phyloP scores from a whole-genome alignment of 2,329 filamentous ascomycete species.

The Blastomyces gilchristii region DNA sequence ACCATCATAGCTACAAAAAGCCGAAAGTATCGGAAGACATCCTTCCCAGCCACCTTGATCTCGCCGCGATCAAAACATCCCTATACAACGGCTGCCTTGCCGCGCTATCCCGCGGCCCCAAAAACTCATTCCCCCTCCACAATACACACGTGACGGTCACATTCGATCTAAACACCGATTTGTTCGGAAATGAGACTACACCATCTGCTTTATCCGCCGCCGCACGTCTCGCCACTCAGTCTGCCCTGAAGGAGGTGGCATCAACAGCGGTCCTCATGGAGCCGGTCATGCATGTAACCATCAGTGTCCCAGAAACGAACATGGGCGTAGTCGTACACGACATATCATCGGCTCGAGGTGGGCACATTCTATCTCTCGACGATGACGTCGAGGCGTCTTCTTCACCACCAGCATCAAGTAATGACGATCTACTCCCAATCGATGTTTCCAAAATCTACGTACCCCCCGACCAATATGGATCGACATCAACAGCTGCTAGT shows the following conservation, averaged over 20 bases:
- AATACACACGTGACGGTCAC: conserved; percentile 60
- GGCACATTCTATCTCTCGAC: conserved; percentile 62
- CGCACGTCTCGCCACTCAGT: conserved; percentile 56
- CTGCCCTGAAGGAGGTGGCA: conserved; percentile 52
- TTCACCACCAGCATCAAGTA: conserved; percentile 16
- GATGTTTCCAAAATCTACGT: conserved; percentile 71
- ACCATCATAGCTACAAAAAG: conserved; percentile 28
- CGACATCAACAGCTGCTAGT: conserved; percentile 23
- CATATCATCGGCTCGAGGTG: conserved; percentile 61
- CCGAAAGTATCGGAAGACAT: conserved; percentile 8
- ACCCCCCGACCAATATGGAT: conserved; percentile 71
- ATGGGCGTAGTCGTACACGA: conserved; percentile 78
- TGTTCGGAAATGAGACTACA: conserved; percentile 57
- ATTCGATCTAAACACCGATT: conserved; percentile 54
- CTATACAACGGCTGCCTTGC: conserved; percentile 73
- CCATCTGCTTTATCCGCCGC: conserved; percentile 58
- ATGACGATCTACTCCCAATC: conserved; percentile 40
- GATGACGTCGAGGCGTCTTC: conserved; percentile 33
- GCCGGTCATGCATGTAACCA: conserved; percentile 83
- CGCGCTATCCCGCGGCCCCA: conserved; percentile 74
- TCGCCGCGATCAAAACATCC: conserved; percentile 40
- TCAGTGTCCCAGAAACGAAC: conserved; percentile 71
- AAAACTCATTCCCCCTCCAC: conserved; percentile 69
- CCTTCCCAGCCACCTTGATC: conserved; percentile 42
- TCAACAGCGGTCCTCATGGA: conserved; percentile 64